Evolutionary conservation across 2,329 filamentous ascomycete species (phyloP).

Genomic region (Colletotrichum gigasporum): DNA sequence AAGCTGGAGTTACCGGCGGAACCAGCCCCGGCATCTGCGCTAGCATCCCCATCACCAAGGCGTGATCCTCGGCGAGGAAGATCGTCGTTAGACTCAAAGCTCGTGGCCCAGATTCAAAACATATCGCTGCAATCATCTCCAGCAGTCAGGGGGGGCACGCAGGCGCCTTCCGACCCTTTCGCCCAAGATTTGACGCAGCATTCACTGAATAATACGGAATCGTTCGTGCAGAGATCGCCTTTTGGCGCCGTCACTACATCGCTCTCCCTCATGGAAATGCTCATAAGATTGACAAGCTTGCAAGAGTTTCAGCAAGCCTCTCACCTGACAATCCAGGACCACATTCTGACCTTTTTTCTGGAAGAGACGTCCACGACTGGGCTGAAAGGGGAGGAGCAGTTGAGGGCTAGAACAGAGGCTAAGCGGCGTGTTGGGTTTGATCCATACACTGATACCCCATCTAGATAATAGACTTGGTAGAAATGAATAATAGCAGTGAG

Average conservation of each 20-base stretch:
- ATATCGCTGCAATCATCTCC: constrained; percentile 44
- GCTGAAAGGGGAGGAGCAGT: constrained; percentile 54
- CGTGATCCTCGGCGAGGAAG: constrained; percentile 30
- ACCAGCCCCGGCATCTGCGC: constrained; percentile 1
- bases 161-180: not conserved
- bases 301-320: constrained; percentile 93
- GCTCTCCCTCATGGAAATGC: constrained; percentile 84
- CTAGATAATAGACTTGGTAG: constrained; percentile 14
- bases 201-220: constrained; percentile 33
- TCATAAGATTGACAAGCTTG: constrained; percentile 84
- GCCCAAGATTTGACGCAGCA: constrained; percentile 22
- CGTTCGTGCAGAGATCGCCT: constrained; percentile 53
- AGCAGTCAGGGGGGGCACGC: constrained; percentile 13
- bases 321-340: constrained; percentile 89
- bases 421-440: constrained; percentile 64
- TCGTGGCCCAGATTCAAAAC: constrained; percentile 52
- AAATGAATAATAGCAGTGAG: not conserved
- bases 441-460: constrained; percentile 58
- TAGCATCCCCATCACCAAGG: not conserved
- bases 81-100: constrained; percentile 45
- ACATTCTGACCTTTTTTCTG: constrained; percentile 89
- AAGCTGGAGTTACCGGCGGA: not conserved
- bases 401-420: constrained; percentile 55
- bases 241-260: constrained; percentile 64
- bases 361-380: constrained; percentile 66